These are phyloP conservation scores for Aspergillus wentii DNA, from an alignment of 495 filamentous ascomycete genomes.

Conservation along the genomic window DNA sequence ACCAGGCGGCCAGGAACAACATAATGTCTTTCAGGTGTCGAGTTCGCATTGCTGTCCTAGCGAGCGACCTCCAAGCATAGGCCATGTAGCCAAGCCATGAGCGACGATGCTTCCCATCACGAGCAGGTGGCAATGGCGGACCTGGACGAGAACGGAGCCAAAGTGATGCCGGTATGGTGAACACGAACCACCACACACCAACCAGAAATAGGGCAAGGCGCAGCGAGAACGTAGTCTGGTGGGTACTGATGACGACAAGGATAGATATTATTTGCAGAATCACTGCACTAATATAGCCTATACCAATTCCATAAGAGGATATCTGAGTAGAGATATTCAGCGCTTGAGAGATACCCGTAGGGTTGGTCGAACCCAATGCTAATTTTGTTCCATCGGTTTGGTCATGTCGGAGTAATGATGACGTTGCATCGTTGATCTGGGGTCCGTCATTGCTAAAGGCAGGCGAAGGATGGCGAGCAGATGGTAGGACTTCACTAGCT, in stretches of 20 bases:
- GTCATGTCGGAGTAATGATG: constrained; percentile 21
- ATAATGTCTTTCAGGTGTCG: constrained; percentile 78
- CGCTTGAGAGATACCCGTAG: constrained; percentile 48
- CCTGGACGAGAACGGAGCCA: constrained; percentile 92
- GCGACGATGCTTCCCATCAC: constrained; percentile 31
- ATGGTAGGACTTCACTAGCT: not conserved
- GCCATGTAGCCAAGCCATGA: constrained; percentile 60
- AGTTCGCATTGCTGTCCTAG: constrained; percentile 71
- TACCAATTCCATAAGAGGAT: constrained; percentile 84
- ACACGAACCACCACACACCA: constrained; percentile 91
- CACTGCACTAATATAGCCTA: constrained; percentile 81
- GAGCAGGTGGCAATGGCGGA: constrained; percentile 56
- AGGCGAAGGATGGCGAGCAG: too few relatives aligned
- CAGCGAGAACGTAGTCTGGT: constrained; percentile 72
- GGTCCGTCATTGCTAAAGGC: too few relatives aligned
- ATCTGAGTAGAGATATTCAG: constrained; percentile 77
- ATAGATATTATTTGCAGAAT: constrained; percentile 76
- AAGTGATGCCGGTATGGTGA: constrained; percentile 82
- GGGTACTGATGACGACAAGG: constrained; percentile 59
- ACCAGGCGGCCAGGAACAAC: constrained; percentile 89
- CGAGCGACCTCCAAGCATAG: constrained; percentile 82
- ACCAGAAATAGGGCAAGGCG: constrained; percentile 81
- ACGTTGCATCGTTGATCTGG: constrained; percentile 24
- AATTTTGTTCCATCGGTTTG: too few relatives aligned
- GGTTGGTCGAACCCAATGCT: too few relatives aligned